Evolutionary conservation across 345 rosid species (phyloP).

Genomic region (Populus euphratica): DNA sequence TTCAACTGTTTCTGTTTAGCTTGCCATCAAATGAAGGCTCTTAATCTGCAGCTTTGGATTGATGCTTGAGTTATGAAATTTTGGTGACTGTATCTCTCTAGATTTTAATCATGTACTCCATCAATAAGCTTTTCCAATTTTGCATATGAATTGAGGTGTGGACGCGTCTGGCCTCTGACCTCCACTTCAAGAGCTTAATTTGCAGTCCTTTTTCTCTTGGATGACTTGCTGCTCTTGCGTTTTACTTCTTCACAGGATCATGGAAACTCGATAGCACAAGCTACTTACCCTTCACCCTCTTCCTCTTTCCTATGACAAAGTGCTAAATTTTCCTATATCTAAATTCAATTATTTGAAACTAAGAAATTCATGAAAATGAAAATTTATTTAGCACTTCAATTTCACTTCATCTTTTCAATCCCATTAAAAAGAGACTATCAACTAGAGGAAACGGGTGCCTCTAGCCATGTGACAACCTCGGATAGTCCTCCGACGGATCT

Average conservation of each 20-base stretch:
- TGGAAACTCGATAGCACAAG: not conserved
- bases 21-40: conserved; percentile 22
- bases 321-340: not conserved
- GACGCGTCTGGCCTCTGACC: not conserved
- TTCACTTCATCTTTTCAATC: not conserved
- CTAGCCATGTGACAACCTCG: not conserved
- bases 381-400: not conserved
- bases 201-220: too few relatives aligned
- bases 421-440: not conserved
- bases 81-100: conserved; percentile 6
- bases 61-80: conserved; percentile 14
- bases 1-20: not conserved
- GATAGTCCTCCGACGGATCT: not conserved
- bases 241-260: not conserved
- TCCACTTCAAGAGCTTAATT: too few relatives aligned
- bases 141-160: not conserved
- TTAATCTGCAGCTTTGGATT: conserved; percentile 22
- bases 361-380: not conserved
- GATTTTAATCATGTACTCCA: not conserved
- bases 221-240: too few relatives aligned
- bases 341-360: not conserved
- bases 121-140: conserved; percentile 19
- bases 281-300: not conserved
- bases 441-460: not conserved
- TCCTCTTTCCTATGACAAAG: not conserved